These are phyloP conservation scores for Exophiala sp. DNA, from an alignment of 2,329 filamentous ascomycete species.

Conservation along the genomic window DNA sequence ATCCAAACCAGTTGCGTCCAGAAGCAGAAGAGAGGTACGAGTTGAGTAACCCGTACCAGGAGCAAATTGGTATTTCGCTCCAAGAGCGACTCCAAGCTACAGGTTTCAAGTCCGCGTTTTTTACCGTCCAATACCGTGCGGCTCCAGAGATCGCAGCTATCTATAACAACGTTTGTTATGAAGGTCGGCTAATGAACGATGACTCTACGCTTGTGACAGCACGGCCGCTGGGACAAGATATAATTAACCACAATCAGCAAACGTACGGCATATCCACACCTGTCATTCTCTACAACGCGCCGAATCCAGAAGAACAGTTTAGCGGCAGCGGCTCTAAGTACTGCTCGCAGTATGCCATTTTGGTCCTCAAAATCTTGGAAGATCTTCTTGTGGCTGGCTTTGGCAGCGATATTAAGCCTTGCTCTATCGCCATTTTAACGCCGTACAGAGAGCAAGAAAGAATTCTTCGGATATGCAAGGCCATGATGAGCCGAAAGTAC, in stretches of 20 bases:
- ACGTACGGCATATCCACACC: conserved; percentile 1
- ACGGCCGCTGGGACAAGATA: background rate
- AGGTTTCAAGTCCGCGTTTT: conserved; percentile 8
- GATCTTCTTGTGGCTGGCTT: conserved; percentile 7
- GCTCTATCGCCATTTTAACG: conserved; percentile 10
- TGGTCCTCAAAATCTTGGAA: conserved; percentile 4
- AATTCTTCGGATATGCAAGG: background rate
- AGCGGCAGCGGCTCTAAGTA: background rate
- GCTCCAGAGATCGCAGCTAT: conserved; percentile 9
- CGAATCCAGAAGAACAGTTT: background rate
- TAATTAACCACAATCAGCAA: conserved; percentile 1
- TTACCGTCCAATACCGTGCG: conserved; percentile 12
- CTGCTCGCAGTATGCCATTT: conserved; percentile 5
- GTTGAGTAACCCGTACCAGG: background rate
- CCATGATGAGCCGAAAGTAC: conserved; percentile 1
- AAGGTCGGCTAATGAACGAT: background rate
- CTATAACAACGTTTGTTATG: conserved; percentile 10
- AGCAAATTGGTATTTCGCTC: conserved; percentile 6
- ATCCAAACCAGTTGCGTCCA: too few species aligned
- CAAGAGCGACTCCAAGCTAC: conserved; percentile 1
- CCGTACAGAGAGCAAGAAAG: conserved; percentile 9
- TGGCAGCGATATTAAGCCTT: conserved; percentile 5
- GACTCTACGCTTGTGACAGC: background rate
- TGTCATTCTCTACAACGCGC: conserved; percentile 5
- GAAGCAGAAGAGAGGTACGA: too few species aligned